These are phyloP conservation scores for Phytomonas francai DNA, from an alignment of 208 protist species.

Conservation along the genomic window DNA sequence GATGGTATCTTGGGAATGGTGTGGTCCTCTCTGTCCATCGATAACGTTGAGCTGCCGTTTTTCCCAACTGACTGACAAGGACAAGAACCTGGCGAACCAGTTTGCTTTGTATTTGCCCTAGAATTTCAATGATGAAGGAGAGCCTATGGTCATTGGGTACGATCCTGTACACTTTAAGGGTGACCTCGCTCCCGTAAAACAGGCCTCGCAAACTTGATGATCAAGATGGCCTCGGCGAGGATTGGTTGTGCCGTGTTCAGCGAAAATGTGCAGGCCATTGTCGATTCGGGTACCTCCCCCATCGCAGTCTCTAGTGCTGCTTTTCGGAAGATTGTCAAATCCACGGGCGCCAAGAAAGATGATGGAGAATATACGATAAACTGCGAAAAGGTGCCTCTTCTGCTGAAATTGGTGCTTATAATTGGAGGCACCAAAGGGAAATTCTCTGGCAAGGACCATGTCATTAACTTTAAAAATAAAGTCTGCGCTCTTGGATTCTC, in stretches of 20 bases:
- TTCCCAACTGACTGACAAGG: conserved; percentile 31
- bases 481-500: conserved; percentile 51
- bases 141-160: conserved; percentile 81
- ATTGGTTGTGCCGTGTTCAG: conserved; percentile 41
- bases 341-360: conserved; percentile 38
- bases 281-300: conserved; percentile 94
- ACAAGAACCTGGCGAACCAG: conserved; percentile 25
- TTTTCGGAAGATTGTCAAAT: conserved; percentile 31
- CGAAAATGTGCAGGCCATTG: conserved; percentile 37
- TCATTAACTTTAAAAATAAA: conserved; percentile 56
- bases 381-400: conserved; percentile 28
- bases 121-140: conserved; percentile 30
- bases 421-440: conserved; percentile 57
- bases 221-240: conserved; percentile 37
- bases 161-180: conserved; percentile 69
- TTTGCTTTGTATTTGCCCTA: conserved; percentile 83
- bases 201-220: conserved; percentile 84
- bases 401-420: conserved; percentile 66
- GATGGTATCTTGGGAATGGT: conserved; percentile 84
- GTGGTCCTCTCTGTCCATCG: conserved; percentile 80
- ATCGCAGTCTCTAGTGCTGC: conserved; percentile 75
- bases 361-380: conserved; percentile 37
- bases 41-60: conserved; percentile 71
- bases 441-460: conserved; percentile 76
- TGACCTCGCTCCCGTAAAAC: conserved; percentile 66